These are phyloP conservation scores for Xylaria telfairii DNA, from an alignment of 495 filamentous ascomycete species.

Conservation along the genomic window DNA sequence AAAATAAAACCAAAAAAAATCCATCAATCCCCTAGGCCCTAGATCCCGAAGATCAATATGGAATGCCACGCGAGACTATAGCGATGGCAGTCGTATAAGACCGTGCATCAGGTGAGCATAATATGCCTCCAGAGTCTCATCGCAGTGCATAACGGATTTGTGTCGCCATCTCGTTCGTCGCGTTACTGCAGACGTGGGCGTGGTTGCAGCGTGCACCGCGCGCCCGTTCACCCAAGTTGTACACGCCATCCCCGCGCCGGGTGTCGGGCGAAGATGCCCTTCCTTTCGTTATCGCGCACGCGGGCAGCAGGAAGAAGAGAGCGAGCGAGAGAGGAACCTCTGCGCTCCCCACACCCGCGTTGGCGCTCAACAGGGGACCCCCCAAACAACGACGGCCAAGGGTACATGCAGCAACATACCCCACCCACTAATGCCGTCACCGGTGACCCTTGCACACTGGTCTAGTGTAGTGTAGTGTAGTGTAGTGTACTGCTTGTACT, in stretches of 20 bases:
- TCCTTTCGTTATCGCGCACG: slow-evolving; percentile 1
- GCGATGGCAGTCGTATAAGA: background rate
- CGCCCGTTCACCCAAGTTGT: slow-evolving; percentile 30
- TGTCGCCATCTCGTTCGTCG: slow-evolving; percentile 37
- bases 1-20: background rate
- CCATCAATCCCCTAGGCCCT: background rate
- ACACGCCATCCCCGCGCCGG: slow-evolving; percentile 29
- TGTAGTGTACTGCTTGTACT: too few relatives aligned
- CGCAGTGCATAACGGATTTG: slow-evolving; percentile 31
- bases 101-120: slow-evolving; percentile 29
- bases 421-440: slow-evolving; percentile 2
- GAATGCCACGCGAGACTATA: slow-evolving; percentile 2
- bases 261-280: background rate
- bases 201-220: slow-evolving; percentile 32
- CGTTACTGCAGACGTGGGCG: slow-evolving; percentile 33
- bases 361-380: slow-evolving; percentile 12
- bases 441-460: background rate
- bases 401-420: background rate
- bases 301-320: slow-evolving; percentile 2
- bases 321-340: background rate
- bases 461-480: too few relatives aligned
- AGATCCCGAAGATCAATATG: background rate
- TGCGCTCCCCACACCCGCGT: slow-evolving; percentile 11
- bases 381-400: slow-evolving; percentile 1
- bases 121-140: slow-evolving; percentile 29